Percentiles rank a stretch among this genome's conserved stretches.
Evolutionary conservation across 768 basidiomycete species (phyloP).

Genomic region (Psilocybe tampanensis): DNA sequence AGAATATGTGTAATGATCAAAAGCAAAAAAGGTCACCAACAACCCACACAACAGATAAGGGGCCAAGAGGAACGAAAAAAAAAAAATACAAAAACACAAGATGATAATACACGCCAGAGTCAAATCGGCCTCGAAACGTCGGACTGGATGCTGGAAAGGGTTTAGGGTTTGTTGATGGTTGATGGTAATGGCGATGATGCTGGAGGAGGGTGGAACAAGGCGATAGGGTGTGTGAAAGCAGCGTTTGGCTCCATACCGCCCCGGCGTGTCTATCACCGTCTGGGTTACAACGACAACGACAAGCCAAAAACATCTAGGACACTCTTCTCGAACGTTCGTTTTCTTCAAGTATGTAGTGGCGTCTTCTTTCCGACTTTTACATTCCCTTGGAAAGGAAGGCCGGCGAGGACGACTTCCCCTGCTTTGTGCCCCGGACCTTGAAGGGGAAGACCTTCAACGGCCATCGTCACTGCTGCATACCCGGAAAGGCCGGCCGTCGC

Average conservation of each 20-base stretch:
- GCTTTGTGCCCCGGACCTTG: conserved; percentile 22
- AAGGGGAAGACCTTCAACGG: conserved; percentile 63
- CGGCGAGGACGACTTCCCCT: conserved; percentile 58
- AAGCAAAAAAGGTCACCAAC: not conserved
- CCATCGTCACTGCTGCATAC: conserved; percentile 58
- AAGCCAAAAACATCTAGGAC: not conserved
- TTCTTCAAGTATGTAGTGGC: not conserved
- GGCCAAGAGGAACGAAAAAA: no score
- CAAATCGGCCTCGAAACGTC: not conserved
- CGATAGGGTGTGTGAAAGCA: no score
- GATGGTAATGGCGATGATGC: not conserved
- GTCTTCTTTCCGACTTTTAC: conserved; percentile 66
- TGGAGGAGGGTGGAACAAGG: not conserved
- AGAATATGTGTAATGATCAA: not conserved
- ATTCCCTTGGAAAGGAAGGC: conserved; percentile 67
- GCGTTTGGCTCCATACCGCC: no score
- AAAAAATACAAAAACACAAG: not conserved
- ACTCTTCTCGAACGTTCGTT: no score
- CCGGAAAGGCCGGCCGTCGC: conserved; percentile 73
- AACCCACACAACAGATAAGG: not conserved
- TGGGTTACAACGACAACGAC: no score
- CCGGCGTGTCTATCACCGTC: not conserved
- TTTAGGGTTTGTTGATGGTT: no score
- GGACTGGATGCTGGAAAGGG: no score
- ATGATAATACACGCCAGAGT: not conserved